A percentile compares a stretch with the other conserved stretches of the same genome.
Conservation (phyloP, 2,329 filamentous ascomycete species). For the Aspergillus fructus region DNA sequence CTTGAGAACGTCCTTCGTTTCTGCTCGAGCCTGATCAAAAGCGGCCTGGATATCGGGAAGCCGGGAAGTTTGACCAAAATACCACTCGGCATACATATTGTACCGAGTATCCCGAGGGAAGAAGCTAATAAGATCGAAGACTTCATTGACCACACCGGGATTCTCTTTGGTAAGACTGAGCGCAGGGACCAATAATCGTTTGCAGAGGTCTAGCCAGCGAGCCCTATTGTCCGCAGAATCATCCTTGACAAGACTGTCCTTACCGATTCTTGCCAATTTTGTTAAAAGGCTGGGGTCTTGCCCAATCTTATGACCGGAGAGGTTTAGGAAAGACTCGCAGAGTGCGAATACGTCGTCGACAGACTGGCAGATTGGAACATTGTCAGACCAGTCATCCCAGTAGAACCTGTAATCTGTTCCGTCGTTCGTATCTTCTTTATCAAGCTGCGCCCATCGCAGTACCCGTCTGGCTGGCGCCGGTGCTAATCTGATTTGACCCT, state of each 20-base stretch:
- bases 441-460: conserved; percentile 80
- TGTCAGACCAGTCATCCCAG: conserved; percentile 96
- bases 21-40: conserved; percentile 72
- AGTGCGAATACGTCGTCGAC: conserved; percentile 89
- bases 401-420: conserved; percentile 84
- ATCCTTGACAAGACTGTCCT: conserved; percentile 70
- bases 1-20: conserved; percentile 85
- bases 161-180: conserved; percentile 85
- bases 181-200: conserved; percentile 80
- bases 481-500: conserved; percentile 65
- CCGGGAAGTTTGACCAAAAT: conserved; percentile 73
- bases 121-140: conserved; percentile 77
- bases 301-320: conserved; percentile 86
- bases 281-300: conserved; percentile 74
- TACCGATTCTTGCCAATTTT: conserved; percentile 83
- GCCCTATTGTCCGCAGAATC: conserved; percentile 66
- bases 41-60: conserved; percentile 74
- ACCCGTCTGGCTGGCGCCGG: conserved; percentile 64
- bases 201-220: conserved; percentile 83
- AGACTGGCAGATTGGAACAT: conserved; percentile 84
- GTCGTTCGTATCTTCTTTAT: conserved; percentile 72
- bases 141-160: conserved; percentile 77
- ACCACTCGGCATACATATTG: conserved; percentile 92
- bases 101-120: conserved; percentile 78
- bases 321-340: conserved; percentile 78